phyloP scores from a whole-genome alignment of 2,329 filamentous ascomycete genomes.

The Zymoseptoria passerinii region DNA sequence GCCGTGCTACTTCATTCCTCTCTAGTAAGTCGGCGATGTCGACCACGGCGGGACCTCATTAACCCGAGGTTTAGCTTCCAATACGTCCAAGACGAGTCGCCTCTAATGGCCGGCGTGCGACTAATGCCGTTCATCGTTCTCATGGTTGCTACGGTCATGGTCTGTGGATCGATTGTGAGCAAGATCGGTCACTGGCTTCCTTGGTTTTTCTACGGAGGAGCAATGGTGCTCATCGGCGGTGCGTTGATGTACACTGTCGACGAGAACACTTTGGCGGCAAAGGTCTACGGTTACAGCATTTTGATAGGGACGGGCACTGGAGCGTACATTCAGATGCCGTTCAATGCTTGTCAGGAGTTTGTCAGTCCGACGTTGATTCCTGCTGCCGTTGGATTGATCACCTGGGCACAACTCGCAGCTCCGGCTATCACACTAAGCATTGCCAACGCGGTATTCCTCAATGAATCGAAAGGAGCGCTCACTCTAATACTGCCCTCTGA shows the following conservation, averaged over 20 bases:
- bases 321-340: slow-evolving; percentile 5
- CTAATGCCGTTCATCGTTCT: slow-evolving; percentile 30
- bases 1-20: slow-evolving; percentile 46
- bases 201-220: slow-evolving; percentile 9
- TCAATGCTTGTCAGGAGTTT: slow-evolving; percentile 2
- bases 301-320: slow-evolving; percentile 9
- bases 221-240: slow-evolving; percentile 6
- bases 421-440: slow-evolving; percentile 7
- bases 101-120: slow-evolving; percentile 35
- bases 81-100: slow-evolving; percentile 39
- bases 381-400: slow-evolving; percentile 5
- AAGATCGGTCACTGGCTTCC: not conserved
- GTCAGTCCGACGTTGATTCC: slow-evolving; percentile 1
- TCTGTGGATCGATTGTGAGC: slow-evolving; percentile 1
- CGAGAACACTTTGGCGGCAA: slow-evolving; percentile 5
- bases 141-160: slow-evolving; percentile 2
- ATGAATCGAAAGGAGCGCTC: slow-evolving; percentile 1
- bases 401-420: slow-evolving; percentile 5
- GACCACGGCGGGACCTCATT: not conserved
- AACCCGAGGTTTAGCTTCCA: slow-evolving; percentile 35
- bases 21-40: slow-evolving; percentile 30
- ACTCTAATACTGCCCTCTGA: not conserved
- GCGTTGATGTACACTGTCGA: slow-evolving; percentile 8
- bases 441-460: slow-evolving; percentile 7
- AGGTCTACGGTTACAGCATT: slow-evolving; percentile 8